Evolutionary conservation across 495 filamentous ascomycete genomes (phyloP).

Genomic region (Aspergillus nidulans): DNA sequence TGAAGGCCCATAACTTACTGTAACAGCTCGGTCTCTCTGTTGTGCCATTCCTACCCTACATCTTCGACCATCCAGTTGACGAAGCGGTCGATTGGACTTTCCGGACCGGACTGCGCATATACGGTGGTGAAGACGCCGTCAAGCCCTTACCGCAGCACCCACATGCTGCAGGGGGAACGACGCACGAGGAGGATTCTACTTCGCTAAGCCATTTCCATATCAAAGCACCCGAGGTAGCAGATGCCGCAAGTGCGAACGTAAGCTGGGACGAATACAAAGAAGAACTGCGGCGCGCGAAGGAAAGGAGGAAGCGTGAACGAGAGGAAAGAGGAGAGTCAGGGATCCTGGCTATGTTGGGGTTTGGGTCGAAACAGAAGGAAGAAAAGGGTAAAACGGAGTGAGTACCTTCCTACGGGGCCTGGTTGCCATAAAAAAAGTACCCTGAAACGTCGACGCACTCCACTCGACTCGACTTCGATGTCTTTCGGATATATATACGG

Average conservation of each 20-base stretch:
- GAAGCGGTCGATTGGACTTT: conserved; percentile 85
- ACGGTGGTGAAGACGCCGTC: conserved; percentile 62
- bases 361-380: conserved; percentile 12
- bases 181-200: conserved; percentile 15
- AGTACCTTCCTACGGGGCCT: too few species aligned
- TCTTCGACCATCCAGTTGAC: conserved; percentile 94
- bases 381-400: conserved; percentile 33
- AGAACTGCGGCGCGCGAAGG: conserved; percentile 27
- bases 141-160: conserved; percentile 25
- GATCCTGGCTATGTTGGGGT: conserved; percentile 18
- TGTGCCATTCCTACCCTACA: conserved; percentile 80
- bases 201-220: conserved; percentile 16
- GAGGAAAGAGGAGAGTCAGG: conserved; percentile 15
- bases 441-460: too few species aligned
- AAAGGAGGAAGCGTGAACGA: conserved; percentile 24
- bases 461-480: background rate
- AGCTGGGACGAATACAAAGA: conserved; percentile 42
- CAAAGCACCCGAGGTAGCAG: conserved; percentile 13
- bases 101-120: conserved; percentile 65
- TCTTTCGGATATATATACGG: too few species aligned
- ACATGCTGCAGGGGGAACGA: background rate
- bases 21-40: conserved; percentile 71
- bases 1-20: background rate
- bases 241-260: conserved; percentile 14
- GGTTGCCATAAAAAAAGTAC: too few species aligned